These are phyloP conservation scores for Rusavskia elegans DNA, from an alignment of 495 filamentous ascomycete genomes.

Conservation along the genomic window DNA sequence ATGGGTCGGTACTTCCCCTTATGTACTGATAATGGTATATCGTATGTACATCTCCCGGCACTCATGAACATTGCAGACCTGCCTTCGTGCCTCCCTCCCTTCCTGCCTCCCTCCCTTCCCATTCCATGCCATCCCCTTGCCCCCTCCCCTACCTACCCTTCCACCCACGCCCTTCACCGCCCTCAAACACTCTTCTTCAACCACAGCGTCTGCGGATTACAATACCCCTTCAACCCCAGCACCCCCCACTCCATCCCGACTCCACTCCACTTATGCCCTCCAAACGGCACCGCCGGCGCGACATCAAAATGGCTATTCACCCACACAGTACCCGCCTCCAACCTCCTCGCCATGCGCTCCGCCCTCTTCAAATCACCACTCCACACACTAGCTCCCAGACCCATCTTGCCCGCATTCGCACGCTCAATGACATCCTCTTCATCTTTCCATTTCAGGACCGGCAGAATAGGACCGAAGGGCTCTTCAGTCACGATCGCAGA, in stretches of 20 bases:
- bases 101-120: neutral
- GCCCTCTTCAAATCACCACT: conserved; percentile 26
- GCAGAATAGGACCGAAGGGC: conserved; percentile 20
- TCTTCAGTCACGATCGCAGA: conserved; percentile 33
- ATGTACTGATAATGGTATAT: too few relatives aligned
- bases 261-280: conserved; percentile 46
- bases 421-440: conserved; percentile 33
- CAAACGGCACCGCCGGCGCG: conserved; percentile 33
- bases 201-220: conserved; percentile 27
- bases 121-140: neutral
- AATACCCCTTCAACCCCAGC: conserved; percentile 38
- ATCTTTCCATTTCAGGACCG: conserved; percentile 29
- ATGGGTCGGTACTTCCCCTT: too few relatives aligned
- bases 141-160: neutral
- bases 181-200: neutral
- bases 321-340: conserved; percentile 2
- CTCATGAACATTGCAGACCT: too few relatives aligned
- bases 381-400: conserved; percentile 37
- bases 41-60: too few relatives aligned
- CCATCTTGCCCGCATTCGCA: conserved; percentile 30
- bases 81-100: neutral
- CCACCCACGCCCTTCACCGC: neutral
- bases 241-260: conserved; percentile 44
- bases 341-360: conserved; percentile 25
- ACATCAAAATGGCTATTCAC: conserved; percentile 12